Base-by-base conservation (phyloP, 768 basidiomycete genomes). In the Exidia glandulosa region DNA sequence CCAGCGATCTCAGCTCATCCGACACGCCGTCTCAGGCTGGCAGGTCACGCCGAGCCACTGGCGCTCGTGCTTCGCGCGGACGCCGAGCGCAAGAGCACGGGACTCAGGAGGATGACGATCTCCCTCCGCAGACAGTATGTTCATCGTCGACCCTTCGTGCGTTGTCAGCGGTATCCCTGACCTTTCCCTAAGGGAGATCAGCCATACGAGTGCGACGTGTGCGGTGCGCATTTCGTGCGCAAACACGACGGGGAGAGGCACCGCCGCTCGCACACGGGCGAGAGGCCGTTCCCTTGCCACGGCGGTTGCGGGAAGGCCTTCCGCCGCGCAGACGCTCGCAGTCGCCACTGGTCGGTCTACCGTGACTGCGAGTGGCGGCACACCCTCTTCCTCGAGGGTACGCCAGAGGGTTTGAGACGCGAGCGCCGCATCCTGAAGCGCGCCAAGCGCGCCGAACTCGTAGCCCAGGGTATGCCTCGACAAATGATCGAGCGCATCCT, bases 281-380 rank as follows among this genome's bases (percentile, higher is more conserved):
- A 45, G 41, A 14, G 41, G 12, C 41, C 41, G 10, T 45, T 45
- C 41, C 41, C 41, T 12, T 45, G 41, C 41, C 41, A 45, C 41
- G 41, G 41, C 36, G 58, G 36, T 3, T 59, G 58, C 58, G 27
- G 32, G 16, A 47, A 48, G 32, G 27, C 34, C 10, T 59, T 45
- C 37, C 36, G 30, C 25, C 58, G 58, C 45, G 29, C 45, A 3
- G 58, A 59, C 45, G 58, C 58, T 10, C 58, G 58, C 45, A 32
- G 45, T 32, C 36, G 58, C 37, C 58, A 59, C 37, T 59, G 58
- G 58, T 23, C 23, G 23, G 36, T 32, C 9, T 32, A 30, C 14
- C 58, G 34, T 7, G 45, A 45, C 10, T 59, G 58, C 32, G 32
- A 59, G 37, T n/a, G 23, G 34, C 47, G 59, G 57, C 34, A 57